Conservation (phyloP, 495 filamentous ascomycete species). For the Penicillium desertorum region DNA sequence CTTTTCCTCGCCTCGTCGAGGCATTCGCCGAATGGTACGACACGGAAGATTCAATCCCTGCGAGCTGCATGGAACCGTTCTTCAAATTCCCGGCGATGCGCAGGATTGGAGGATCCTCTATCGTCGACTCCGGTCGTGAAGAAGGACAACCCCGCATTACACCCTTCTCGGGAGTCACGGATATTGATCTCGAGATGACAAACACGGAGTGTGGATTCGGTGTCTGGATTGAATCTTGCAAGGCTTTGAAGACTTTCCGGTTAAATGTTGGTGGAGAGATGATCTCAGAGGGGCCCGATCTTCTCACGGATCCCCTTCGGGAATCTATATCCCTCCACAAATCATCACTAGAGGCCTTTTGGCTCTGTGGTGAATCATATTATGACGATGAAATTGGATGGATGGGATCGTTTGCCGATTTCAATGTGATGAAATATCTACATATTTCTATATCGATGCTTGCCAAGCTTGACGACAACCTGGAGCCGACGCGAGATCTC, state of each 20-base stretch:
- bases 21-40: background rate
- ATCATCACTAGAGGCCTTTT: background rate
- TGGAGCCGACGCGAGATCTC: background rate
- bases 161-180: background rate
- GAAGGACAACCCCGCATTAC: background rate
- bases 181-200: background rate
- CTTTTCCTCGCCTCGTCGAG: background rate
- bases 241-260: background rate
- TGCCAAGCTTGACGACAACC: background rate
- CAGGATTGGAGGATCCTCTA: background rate
- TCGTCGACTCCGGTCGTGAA: background rate
- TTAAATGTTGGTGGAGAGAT: background rate
- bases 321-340: background rate
- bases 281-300: background rate
- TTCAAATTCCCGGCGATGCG: constrained; percentile 1
- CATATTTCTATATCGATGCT: background rate
- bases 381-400: background rate
- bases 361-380: background rate
- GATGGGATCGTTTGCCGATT: background rate
- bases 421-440: background rate
- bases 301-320: background rate
- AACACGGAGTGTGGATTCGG: background rate
- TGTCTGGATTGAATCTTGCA: constrained; percentile 4
- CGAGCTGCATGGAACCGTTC: background rate
- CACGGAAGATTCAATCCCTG: background rate